These are phyloP conservation scores for Termitomyces sp. DNA, from an alignment of 768 basidiomycete genomes.

Conservation along the genomic window DNA sequence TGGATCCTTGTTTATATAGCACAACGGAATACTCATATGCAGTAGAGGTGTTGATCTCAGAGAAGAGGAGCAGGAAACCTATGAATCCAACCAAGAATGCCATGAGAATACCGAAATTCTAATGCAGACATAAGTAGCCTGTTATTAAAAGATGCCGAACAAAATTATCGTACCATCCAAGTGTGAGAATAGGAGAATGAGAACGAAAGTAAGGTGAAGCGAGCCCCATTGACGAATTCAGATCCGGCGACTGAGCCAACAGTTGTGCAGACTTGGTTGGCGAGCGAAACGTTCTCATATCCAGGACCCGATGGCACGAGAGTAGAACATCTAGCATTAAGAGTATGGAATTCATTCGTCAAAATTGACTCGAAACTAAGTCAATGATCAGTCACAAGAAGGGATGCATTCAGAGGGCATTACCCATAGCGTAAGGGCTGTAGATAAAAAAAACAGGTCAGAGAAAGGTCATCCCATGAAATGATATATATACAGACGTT, in stretches of 20 bases:
- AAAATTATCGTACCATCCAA: constrained; percentile 19
- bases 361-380: constrained; percentile 69
- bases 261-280: constrained; percentile 76
- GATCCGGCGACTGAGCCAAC: constrained; percentile 64
- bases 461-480: not conserved
- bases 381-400: constrained; percentile 29
- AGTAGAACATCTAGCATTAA: constrained; percentile 55
- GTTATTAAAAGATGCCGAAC: not conserved
- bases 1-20: constrained; percentile 58
- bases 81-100: constrained; percentile 62
- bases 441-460: not conserved
- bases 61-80: constrained; percentile 50
- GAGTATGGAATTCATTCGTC: constrained; percentile 76
- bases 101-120: constrained; percentile 69
- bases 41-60: constrained; percentile 47
- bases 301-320: constrained; percentile 62
- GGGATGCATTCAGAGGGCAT: constrained; percentile 41
- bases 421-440: constrained; percentile 43
- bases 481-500: constrained; percentile 36
- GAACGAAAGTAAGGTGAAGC: constrained; percentile 46
- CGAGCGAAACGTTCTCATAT: constrained; percentile 50
- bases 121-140: not conserved
- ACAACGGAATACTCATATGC: constrained; percentile 37
- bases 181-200: constrained; percentile 34
- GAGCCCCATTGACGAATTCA: constrained; percentile 52